These are phyloP conservation scores for Euphrasia arctica DNA, from an alignment of 305 asterid species.

Conservation along the genomic window DNA sequence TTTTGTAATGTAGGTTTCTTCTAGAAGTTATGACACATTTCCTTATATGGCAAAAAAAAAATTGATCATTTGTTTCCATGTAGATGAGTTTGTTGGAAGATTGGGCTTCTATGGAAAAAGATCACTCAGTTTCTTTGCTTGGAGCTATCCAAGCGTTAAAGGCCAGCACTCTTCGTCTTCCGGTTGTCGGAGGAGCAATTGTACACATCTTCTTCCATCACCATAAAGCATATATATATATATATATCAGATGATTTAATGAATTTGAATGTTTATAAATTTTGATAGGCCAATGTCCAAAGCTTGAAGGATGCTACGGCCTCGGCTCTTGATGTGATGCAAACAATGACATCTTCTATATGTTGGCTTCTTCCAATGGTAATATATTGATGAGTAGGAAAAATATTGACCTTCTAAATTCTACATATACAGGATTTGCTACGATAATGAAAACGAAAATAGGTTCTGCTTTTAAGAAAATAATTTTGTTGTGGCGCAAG, in stretches of 20 bases:
- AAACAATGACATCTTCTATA: constrained; percentile 61
- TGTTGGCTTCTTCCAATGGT: constrained; percentile 58
- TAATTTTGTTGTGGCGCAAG: too few relatives aligned
- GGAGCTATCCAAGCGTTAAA: constrained; percentile 91
- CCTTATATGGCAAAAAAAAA: background rate
- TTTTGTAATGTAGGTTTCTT: constrained; percentile 3
- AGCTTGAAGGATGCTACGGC: constrained; percentile 74
- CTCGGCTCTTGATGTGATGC: constrained; percentile 78
- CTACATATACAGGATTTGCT: too few relatives aligned
- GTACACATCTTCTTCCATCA: constrained; percentile 42
- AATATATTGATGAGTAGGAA: constrained; percentile 5
- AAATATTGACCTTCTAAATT: too few relatives aligned
- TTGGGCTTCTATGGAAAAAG: constrained; percentile 74
- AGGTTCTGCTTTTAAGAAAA: too few relatives aligned
- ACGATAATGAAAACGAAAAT: too few relatives aligned
- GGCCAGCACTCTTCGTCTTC: constrained; percentile 93
- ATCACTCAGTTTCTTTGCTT: constrained; percentile 57
- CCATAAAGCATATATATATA: background rate
- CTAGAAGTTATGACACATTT: background rate
- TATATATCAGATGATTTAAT: background rate
- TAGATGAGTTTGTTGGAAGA: constrained; percentile 66
- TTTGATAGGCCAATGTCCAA: constrained; percentile 56
- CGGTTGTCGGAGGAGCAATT: constrained; percentile 65
- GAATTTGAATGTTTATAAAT: too few relatives aligned
- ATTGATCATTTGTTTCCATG: constrained; percentile 8